Evolutionary conservation across 192 early-diverging fungal species (phyloP).

Genomic region (Rhizophagus prolifer): DNA sequence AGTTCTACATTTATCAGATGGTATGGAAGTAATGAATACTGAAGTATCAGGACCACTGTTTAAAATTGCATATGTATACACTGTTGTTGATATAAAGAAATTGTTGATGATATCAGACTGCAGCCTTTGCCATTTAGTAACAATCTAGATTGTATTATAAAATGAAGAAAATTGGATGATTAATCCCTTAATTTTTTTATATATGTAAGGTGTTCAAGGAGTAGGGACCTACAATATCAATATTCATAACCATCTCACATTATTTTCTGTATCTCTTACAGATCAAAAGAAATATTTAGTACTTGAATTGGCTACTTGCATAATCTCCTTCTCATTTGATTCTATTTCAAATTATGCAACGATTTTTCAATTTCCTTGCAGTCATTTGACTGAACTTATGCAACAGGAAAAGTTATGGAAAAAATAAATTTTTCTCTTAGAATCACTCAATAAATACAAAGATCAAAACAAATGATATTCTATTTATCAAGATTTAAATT

Average conservation of each 20-base stretch:
- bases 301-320: background rate
- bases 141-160: too few species aligned
- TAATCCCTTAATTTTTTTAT: too few species aligned
- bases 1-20: background rate
- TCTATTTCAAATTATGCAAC: conserved; percentile 12
- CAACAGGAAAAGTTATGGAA: background rate
- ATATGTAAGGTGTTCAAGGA: background rate
- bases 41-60: background rate
- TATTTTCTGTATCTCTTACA: background rate
- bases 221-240: conserved; percentile 8
- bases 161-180: too few species aligned
- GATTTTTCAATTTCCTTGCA: conserved; percentile 9
- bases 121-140: background rate
- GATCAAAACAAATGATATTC: background rate
- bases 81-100: conserved; percentile 13
- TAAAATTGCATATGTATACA: conserved; percentile 5
- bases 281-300: conserved; percentile 18
- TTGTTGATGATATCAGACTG: conserved; percentile 11
- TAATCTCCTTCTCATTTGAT: conserved; percentile 17
- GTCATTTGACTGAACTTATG: background rate
- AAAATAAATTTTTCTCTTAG: too few species aligned
- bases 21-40: background rate
- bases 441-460: background rate
- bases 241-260: background rate
- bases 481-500: background rate